Base-by-base conservation (phyloP, 306 rosid genomes). In the Biancaea sappan region DNA sequence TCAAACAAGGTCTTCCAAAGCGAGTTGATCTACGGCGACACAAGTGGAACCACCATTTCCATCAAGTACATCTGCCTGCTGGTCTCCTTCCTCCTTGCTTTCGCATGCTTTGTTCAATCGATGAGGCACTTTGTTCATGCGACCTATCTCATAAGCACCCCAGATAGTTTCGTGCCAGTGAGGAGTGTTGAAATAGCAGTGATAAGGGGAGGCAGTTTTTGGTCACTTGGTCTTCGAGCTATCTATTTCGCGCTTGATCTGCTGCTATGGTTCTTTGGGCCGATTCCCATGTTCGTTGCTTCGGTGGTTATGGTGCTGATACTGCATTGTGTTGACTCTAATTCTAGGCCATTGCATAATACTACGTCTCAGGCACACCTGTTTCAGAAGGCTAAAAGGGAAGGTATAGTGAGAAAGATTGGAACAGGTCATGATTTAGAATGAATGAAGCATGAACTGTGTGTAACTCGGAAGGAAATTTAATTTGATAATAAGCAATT, bases 211-310 rank as follows among this genome's bases (percentile, higher is more conserved):
- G 68, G 91, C 59, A 87, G 88, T 66, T 90, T 88, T 70, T 90
- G 97, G 97, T 81, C 88, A 65, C 86, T 90, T 4, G 97, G 97
- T 32, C 88, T 90, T 41, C 34, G 96, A 66, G 86, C 97, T 1
- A 85, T 90, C 11, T 92, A 90, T 71, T 90, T 88, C 71, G 96
- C 97, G 32, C 87, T 92, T 0, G 59, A 83, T 58, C 57, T 92
- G 72, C 37, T 92, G 46, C 92, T 90, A 6, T 92, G 97, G 97
- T 85, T 92, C 78, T 92, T 90, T 52, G 96, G 96, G 32, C 96
- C 97, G 14, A 90, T 92, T n/a, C 96, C 97, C 1, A 90, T 86
- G 96, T 86, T 90, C 65, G 29, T 77, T 71, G 86, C 88, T 65
- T 88, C 94, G 10, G 9, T 88, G 13, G 41, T 69, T 64, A 74